These are phyloP conservation scores for Erythrophleum ivorense DNA, from an alignment of 331 rosid genomes.

Conservation along the genomic window DNA sequence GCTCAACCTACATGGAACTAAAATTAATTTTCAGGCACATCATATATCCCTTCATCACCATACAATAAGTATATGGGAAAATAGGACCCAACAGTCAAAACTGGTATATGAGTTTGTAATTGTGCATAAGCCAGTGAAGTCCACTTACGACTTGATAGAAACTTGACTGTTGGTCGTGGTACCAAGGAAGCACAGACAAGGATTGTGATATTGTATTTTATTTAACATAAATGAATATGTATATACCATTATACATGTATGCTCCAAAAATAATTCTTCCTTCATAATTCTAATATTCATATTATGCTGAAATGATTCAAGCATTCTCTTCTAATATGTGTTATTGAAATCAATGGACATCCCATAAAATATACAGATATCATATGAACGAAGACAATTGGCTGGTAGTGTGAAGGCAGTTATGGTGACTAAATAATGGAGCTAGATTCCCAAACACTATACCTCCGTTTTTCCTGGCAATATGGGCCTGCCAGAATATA, in stretches of 20 bases:
- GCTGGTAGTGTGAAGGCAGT: constrained; percentile 15
- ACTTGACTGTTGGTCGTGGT: not conserved
- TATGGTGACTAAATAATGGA: constrained; percentile 4
- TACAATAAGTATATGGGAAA: constrained; percentile 1
- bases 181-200: not conserved
- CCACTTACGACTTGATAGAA: constrained; percentile 4
- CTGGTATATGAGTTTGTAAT: constrained; percentile 15
- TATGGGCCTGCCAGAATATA: constrained; percentile 82
- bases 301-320: not conserved
- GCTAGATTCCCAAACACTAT: constrained; percentile 28
- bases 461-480: constrained; percentile 99
- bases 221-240: not conserved
- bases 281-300: not conserved
- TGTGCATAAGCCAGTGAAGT: constrained; percentile 6
- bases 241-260: not conserved
- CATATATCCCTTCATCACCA: not conserved
- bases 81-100: constrained; percentile 21
- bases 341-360: not conserved
- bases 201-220: not conserved
- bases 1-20: constrained; percentile 76
- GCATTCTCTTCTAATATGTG: not conserved
- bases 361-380: not conserved
- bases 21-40: constrained; percentile 28
- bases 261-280: not conserved
- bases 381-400: not conserved